A percentile compares a stretch with the other conserved stretches of the same genome.
phyloP scores from a whole-genome alignment of 202 grass and related monocot species.

The Dendrocalamus latiflorus region DNA sequence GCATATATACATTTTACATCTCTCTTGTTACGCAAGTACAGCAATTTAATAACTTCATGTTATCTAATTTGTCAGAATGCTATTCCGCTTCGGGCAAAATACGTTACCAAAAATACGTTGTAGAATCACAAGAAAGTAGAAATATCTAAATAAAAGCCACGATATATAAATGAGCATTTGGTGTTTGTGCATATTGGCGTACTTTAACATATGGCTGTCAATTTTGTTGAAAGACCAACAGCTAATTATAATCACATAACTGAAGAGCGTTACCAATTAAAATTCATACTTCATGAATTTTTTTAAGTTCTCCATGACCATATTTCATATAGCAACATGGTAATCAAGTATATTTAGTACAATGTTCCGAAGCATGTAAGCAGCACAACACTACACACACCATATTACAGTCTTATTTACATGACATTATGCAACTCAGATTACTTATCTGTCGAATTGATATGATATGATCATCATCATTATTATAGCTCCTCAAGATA shows the following conservation, averaged over 20 bases:
- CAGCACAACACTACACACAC: constrained; percentile 17
- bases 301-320: constrained; percentile 29
- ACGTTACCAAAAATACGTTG: background rate
- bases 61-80: background rate
- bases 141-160: background rate
- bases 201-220: background rate
- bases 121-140: background rate
- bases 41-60: background rate
- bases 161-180: background rate
- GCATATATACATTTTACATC: background rate
- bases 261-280: constrained; percentile 20
- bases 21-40: background rate
- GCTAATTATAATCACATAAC: background rate
- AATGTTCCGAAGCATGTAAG: constrained; percentile 30
- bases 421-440: constrained; percentile 32
- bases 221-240: background rate
- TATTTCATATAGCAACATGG: constrained; percentile 32
- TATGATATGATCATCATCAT: constrained; percentile 10
- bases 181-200: background rate
- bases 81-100: background rate
- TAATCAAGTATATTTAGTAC: constrained; percentile 35
- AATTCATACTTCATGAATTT: constrained; percentile 32
- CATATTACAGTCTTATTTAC: constrained; percentile 43
- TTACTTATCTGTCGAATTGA: constrained; percentile 38
- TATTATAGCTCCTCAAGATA: constrained; percentile 36